A percentile compares a stretch with the other conserved stretches of the same genome.
phyloP scores from a whole-genome alignment of 2,329 filamentous ascomycete species.

The Graphiopsis chlorocephala region DNA sequence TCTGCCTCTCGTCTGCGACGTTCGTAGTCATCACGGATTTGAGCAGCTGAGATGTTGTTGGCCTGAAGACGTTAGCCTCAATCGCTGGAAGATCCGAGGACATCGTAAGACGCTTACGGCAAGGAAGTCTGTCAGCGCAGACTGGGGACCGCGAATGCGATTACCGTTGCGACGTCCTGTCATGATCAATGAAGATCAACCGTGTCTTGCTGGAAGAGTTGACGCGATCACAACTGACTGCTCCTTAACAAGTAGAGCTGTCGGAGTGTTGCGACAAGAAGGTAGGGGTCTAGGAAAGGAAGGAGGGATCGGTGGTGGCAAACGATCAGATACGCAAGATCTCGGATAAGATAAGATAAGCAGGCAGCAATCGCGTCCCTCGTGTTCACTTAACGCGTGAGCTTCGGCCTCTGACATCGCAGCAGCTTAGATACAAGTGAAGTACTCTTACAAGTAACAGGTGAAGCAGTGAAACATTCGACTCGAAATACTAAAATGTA shows the following conservation, averaged over 20 bases:
- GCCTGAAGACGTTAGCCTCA: constrained; percentile 29
- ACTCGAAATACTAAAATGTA: too few relatives aligned
- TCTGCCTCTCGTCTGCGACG: constrained; percentile 50
- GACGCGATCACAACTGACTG: neutral
- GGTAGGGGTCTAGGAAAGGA: neutral
- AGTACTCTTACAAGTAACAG: neutral
- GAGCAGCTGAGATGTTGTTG: constrained; percentile 68
- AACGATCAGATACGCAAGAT: constrained; percentile 4
- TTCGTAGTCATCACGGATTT: constrained; percentile 60
- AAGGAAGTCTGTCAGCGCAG: constrained; percentile 66
- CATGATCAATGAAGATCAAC: constrained; percentile 23
- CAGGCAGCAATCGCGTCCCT: neutral
- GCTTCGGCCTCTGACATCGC: neutral
- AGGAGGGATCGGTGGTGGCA: neutral
- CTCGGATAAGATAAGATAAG: neutral
- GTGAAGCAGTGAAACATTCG: neutral
- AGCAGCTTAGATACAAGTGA: neutral
- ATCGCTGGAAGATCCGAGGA: constrained; percentile 39
- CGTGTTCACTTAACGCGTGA: neutral
- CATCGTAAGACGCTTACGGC: constrained; percentile 45
- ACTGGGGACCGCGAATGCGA: constrained; percentile 59
- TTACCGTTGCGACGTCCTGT: constrained; percentile 40
- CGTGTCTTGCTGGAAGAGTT: neutral
- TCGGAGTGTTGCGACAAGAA: neutral
- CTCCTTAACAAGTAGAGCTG: neutral